phyloP scores from a whole-genome alignment of 1,284 basidiomycete species.

The Ganoderma multipileum region DNA sequence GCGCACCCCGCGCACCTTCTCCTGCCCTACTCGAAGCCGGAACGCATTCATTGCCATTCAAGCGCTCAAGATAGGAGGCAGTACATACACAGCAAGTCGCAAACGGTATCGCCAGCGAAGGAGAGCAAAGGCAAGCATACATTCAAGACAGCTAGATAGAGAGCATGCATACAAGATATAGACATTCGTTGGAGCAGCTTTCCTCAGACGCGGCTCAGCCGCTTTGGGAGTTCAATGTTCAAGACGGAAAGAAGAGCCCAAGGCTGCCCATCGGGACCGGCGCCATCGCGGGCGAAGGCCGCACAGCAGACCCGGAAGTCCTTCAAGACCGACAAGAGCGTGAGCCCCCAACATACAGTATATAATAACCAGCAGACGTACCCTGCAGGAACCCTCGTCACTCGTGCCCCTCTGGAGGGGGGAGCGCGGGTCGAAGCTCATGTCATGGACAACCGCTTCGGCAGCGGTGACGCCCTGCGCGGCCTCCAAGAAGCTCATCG shows the following conservation, averaged over 20 bases:
- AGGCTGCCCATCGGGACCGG: slow-evolving; percentile 18
- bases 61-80: not conserved
- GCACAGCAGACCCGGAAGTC: slow-evolving; percentile 12
- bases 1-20: not conserved
- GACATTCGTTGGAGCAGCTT: not conserved
- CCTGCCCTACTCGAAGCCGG: not conserved
- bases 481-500: slow-evolving; percentile 16
- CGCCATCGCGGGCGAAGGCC: slow-evolving; percentile 23
- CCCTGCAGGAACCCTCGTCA: slow-evolving; percentile 31
- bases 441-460: slow-evolving; percentile 28
- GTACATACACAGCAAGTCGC: not conserved
- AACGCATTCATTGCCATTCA: not conserved
- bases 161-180: not conserved
- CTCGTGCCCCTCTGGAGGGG: slow-evolving; percentile 32
- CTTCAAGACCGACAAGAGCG: not conserved
- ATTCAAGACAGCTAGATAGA: not conserved
- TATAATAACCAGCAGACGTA: slow-evolving; percentile 14
- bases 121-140: not conserved
- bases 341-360: not conserved
- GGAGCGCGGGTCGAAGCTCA: slow-evolving; percentile 38
- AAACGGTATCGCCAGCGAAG: not conserved
- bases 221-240: not conserved
- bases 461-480: not conserved
- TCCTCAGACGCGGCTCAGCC: not conserved
- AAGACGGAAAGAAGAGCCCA: slow-evolving; percentile 19